These are phyloP conservation scores for Candida namnaoensis DNA, from an alignment of 805 yeast genomes.

Conservation along the genomic window DNA sequence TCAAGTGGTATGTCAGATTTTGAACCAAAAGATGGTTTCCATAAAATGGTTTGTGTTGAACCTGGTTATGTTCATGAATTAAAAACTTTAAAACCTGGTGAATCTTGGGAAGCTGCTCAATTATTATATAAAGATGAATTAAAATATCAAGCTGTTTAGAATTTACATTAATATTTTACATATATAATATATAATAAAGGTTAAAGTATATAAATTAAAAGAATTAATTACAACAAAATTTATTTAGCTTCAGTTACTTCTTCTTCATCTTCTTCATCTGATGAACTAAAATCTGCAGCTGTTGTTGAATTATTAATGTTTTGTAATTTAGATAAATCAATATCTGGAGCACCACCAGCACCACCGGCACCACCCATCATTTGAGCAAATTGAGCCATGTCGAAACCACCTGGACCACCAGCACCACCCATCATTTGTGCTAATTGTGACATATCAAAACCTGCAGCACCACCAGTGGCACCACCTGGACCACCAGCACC, in stretches of 20 bases:
- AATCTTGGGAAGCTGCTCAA: conserved; percentile 70
- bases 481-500: conserved; percentile 26
- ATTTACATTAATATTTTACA: no score
- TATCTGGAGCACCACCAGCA: conserved; percentile 12
- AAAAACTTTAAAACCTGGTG: conserved; percentile 57
- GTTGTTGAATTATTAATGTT: not conserved
- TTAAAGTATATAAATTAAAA: no score
- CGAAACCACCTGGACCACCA: conserved; percentile 19
- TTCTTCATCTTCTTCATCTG: conserved; percentile 22
- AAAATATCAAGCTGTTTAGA: conserved; percentile 43
- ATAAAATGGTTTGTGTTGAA: conserved; percentile 88
- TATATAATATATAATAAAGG: no score
- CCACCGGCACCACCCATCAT: conserved; percentile 2
- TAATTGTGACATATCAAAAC: conserved; percentile 9
- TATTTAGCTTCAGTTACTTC: no score
- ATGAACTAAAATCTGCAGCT: conserved; percentile 20
- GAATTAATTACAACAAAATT: no score
- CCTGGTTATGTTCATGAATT: conserved; percentile 83
- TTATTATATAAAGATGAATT: conserved; percentile 46
- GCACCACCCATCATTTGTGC: conserved; percentile 13
- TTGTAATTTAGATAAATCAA: conserved; percentile 19
- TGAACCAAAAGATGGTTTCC: conserved; percentile 75
- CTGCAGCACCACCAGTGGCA: conserved; percentile 20
- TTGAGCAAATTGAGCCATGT: conserved; percentile 6
- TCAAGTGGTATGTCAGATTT: conserved; percentile 84